Conservation (phyloP, 495 filamentous ascomycete species). For the Aspergillus hancockii region DNA sequence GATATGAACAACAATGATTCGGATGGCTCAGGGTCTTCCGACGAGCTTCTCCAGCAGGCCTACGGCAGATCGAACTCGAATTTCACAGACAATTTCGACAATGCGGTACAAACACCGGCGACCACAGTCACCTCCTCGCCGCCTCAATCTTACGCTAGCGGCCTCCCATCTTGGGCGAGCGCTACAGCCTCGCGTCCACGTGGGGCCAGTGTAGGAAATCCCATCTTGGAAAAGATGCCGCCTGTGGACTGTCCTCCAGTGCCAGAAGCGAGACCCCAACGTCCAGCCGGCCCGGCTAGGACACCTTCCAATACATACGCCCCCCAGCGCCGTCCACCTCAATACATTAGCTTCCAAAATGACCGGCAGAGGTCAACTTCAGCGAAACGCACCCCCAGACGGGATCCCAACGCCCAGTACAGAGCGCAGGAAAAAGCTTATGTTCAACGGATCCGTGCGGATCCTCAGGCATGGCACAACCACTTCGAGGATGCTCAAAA, state of each 20-base stretch:
- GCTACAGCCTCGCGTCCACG: slow-evolving; percentile 38
- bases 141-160: slow-evolving; percentile 41
- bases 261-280: slow-evolving; percentile 44
- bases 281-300: slow-evolving; percentile 61
- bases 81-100: slow-evolving; percentile 40
- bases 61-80: slow-evolving; percentile 47
- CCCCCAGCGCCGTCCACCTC: slow-evolving; percentile 71
- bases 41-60: slow-evolving; percentile 50
- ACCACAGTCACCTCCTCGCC: slow-evolving; percentile 45
- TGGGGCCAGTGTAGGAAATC: slow-evolving; percentile 41
- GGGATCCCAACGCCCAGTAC: slow-evolving; percentile 78
- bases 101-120: slow-evolving; percentile 40
- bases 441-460: slow-evolving; percentile 73
- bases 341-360: slow-evolving; percentile 53
- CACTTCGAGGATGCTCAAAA: slow-evolving; percentile 74
- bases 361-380: slow-evolving; percentile 57
- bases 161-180: slow-evolving; percentile 44
- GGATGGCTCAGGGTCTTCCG: slow-evolving; percentile 64
- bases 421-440: slow-evolving; percentile 80
- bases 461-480: slow-evolving; percentile 63
- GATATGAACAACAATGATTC: slow-evolving; percentile 60
- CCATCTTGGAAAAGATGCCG: slow-evolving; percentile 31
- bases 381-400: slow-evolving; percentile 48
- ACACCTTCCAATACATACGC: slow-evolving; percentile 74
- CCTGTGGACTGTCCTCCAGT: slow-evolving; percentile 32